Evolutionary conservation across 495 filamentous ascomycete genomes (phyloP).

Genomic region (Penicillium ucsense): DNA sequence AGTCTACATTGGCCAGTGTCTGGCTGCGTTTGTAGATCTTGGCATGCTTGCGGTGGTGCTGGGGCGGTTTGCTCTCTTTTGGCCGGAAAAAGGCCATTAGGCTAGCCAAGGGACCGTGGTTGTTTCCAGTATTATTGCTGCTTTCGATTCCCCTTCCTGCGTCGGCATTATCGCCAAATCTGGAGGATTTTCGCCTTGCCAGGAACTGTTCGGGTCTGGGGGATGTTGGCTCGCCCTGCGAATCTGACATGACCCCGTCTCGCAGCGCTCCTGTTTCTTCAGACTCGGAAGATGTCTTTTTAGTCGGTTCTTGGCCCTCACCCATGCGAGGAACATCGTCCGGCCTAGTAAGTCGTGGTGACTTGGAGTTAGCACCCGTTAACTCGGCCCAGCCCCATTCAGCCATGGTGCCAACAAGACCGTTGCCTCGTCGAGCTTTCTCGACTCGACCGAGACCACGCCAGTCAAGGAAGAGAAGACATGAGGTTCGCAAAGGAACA

Average conservation of each 20-base stretch:
- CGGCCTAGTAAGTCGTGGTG: constrained; percentile 28
- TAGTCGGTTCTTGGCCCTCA: constrained; percentile 14
- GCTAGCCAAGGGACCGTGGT: constrained; percentile 42
- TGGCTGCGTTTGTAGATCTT: constrained; percentile 75
- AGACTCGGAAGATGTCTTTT: background rate
- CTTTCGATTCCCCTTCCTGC: constrained; percentile 1
- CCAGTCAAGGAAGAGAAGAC: constrained; percentile 95
- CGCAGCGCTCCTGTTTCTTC: background rate
- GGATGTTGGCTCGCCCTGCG: constrained; percentile 4
- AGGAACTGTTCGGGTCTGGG: constrained; percentile 17
- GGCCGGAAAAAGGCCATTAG: constrained; percentile 57
- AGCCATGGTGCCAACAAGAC: constrained; percentile 81
- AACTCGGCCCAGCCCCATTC: constrained; percentile 93
- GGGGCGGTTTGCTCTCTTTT: constrained; percentile 21
- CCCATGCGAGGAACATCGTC: constrained; percentile 16
- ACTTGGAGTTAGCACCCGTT: constrained; percentile 66
- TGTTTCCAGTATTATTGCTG: constrained; percentile 5
- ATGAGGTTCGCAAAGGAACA: constrained; percentile 88
- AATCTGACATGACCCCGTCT: background rate
- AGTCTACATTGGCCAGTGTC: constrained; percentile 42
- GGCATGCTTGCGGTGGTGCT: constrained; percentile 37
- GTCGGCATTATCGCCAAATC: background rate
- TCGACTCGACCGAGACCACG: constrained; percentile 85
- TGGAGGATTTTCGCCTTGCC: background rate
- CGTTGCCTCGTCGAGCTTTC: constrained; percentile 86